A percentile compares a stretch with the other conserved stretches of the same genome.
phyloP scores from a whole-genome alignment of 768 basidiomycete species.

The Phaffia australis region DNA sequence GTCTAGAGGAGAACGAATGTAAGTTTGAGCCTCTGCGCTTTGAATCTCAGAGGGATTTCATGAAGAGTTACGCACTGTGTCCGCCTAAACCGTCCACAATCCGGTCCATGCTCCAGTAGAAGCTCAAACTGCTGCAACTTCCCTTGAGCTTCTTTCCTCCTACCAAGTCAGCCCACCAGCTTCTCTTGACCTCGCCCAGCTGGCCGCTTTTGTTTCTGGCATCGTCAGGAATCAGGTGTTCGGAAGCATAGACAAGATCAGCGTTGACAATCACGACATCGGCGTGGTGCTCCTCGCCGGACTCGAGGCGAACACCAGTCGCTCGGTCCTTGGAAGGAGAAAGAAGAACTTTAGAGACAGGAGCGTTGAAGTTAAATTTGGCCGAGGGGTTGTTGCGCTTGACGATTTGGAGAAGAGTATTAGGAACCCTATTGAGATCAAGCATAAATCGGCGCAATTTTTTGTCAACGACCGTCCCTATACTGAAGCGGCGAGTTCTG shows the following conservation, averaged over 20 bases:
- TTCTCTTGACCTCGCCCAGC: conserved; percentile 8
- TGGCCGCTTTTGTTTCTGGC: conserved; percentile 7
- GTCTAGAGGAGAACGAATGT: conserved; percentile 10
- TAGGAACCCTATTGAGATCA: not conserved
- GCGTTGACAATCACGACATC: conserved; percentile 42
- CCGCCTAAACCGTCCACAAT: conserved; percentile 36
- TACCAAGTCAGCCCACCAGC: not conserved
- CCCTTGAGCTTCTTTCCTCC: conserved; percentile 8
- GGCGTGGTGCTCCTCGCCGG: conserved; percentile 34
- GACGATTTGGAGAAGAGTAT: conserved; percentile 13
- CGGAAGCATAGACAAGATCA: conserved; percentile 41
- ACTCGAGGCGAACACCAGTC: conserved; percentile 36
- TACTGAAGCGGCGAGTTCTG: conserved; percentile 6
- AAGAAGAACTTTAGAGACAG: conserved; percentile 37
- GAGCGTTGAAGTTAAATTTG: conserved; percentile 37
- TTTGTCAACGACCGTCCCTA: not conserved
- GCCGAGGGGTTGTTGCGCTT: conserved; percentile 38
- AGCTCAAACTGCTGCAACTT: conserved; percentile 40
- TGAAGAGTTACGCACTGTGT: conserved; percentile 34
- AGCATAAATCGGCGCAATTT: not conserved
- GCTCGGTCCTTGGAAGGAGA: conserved; percentile 31
- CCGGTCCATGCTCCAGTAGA: conserved; percentile 42
- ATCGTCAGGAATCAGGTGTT: conserved; percentile 35
- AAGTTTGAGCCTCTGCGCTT: not conserved
- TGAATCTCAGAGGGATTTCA: not conserved